Percentiles rank a stretch among this genome's conserved stretches.
Evolutionary conservation across 2,329 filamentous ascomycete genomes (phyloP).

Genomic region (Ceratocystis huliohia): DNA sequence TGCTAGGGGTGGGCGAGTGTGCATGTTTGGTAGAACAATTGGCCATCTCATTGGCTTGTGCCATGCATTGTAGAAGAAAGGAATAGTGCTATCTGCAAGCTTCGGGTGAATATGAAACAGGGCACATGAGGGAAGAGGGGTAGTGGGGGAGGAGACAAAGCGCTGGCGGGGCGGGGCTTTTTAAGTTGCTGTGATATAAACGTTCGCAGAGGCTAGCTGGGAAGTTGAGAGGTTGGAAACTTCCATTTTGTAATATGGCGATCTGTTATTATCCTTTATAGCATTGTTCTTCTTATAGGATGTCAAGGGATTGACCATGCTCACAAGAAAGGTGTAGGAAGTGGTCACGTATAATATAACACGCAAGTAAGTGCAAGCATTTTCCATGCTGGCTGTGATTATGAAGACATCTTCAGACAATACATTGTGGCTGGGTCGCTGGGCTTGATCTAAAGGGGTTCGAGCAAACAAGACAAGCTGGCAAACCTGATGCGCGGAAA

Average conservation of each 20-base stretch:
- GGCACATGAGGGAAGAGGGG: neutral
- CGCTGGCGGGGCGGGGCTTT: neutral
- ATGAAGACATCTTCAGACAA: neutral
- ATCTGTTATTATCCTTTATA: neutral
- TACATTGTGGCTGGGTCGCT: neutral
- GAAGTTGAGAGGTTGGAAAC: neutral
- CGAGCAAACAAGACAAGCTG: neutral
- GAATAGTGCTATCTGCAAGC: neutral
- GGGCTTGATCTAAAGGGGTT: neutral
- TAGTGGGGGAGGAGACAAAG: neutral
- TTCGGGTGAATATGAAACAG: neutral
- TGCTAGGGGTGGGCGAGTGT: neutral
- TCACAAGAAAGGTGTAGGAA: too few relatives aligned
- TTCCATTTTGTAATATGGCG: neutral
- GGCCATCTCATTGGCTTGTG: neutral
- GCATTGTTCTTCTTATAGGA: neutral
- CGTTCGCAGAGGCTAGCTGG: neutral
- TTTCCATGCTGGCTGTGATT: neutral
- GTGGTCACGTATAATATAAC: too few relatives aligned
- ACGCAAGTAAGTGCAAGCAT: neutral
- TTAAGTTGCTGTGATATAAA: neutral
- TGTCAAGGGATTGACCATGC: neutral
- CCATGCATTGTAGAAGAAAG: neutral
- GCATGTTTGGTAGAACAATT: neutral
- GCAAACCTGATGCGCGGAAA: neutral